Evolutionary conservation across 495 filamentous ascomycete species (phyloP).

Genomic region (Entonaema liquescens): DNA sequence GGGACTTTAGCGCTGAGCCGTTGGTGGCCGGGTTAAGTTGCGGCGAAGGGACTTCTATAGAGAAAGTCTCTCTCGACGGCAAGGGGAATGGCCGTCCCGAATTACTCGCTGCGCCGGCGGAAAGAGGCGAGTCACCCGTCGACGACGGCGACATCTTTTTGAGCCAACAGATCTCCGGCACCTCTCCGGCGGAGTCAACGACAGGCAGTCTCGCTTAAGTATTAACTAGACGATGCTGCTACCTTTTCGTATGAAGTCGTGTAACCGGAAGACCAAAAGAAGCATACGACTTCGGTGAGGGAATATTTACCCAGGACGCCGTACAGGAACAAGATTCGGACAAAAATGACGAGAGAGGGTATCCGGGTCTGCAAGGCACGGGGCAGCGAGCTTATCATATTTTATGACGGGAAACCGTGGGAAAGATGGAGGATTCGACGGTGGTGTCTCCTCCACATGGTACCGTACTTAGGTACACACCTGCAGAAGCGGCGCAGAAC

Average conservation of each 20-base stretch:
- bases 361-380: constrained; percentile 48
- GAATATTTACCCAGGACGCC: constrained; percentile 42
- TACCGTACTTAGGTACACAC: no score
- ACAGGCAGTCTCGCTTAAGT: constrained; percentile 35
- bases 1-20: constrained; percentile 60
- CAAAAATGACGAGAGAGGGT: constrained; percentile 39
- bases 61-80: constrained; percentile 56
- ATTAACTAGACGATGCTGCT: constrained; percentile 20
- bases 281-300: constrained; percentile 39
- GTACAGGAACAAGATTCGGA: constrained; percentile 32
- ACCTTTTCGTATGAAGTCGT: constrained; percentile 32
- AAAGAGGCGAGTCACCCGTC: constrained; percentile 60
- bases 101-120: constrained; percentile 50
- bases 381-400: constrained; percentile 46
- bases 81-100: constrained; percentile 55
- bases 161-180: constrained; percentile 26
- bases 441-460: constrained; percentile 36
- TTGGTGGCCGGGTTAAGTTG: constrained; percentile 51
- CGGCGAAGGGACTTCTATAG: constrained; percentile 58
- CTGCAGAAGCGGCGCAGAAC: constrained; percentile 45
- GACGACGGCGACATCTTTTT: constrained; percentile 60
- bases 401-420: constrained; percentile 38
- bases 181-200: constrained; percentile 28
- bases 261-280: constrained; percentile 36
- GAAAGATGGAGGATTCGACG: constrained; percentile 32